Conservation (phyloP, 805 yeast species). For the Nakazawaea ambrosiae region DNA sequence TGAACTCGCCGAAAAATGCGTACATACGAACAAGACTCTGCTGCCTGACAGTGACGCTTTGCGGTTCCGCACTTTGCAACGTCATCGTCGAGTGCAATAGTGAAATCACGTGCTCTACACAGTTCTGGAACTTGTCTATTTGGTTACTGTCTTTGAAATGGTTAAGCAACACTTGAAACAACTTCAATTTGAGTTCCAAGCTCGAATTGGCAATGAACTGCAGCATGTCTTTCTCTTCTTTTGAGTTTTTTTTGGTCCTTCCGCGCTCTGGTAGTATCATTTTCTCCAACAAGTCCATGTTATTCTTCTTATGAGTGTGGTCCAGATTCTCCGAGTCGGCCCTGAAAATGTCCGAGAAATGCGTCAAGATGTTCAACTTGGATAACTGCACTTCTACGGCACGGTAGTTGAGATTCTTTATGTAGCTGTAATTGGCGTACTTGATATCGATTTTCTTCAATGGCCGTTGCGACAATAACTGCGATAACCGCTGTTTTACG, state of each 20-base stretch:
- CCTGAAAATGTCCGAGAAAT: constrained; percentile 48
- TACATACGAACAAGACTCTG: constrained; percentile 40
- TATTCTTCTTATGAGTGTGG: constrained; percentile 17
- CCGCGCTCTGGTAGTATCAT: constrained; percentile 29
- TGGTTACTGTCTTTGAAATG: constrained; percentile 34
- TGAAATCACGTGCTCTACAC: constrained; percentile 45
- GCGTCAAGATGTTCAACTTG: constrained; percentile 61
- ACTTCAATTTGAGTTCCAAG: constrained; percentile 54
- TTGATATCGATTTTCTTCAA: constrained; percentile 24
- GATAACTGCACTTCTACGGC: constrained; percentile 57
- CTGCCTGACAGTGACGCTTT: constrained; percentile 27
- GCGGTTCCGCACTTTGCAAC: constrained; percentile 16
- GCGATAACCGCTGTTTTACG: constrained; percentile 5
- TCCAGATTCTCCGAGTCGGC: constrained; percentile 20
- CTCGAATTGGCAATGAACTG: constrained; percentile 58
- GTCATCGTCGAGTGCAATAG: constrained; percentile 34
- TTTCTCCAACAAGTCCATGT: constrained; percentile 33
- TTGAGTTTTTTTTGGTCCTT: constrained; percentile 10
- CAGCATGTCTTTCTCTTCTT: constrained; percentile 45
- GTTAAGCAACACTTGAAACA: constrained; percentile 70
- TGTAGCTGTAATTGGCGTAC: constrained; percentile 51
- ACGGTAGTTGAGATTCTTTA: constrained; percentile 46
- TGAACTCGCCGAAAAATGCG: constrained; percentile 47
- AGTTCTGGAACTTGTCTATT: constrained; percentile 31
- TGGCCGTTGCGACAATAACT: not conserved